Percentiles rank a stretch among this genome's conserved stretches.
These are phyloP conservation scores for Hypoxylon sp. DNA, from an alignment of 2,329 filamentous ascomycete species.

Conservation along the genomic window DNA sequence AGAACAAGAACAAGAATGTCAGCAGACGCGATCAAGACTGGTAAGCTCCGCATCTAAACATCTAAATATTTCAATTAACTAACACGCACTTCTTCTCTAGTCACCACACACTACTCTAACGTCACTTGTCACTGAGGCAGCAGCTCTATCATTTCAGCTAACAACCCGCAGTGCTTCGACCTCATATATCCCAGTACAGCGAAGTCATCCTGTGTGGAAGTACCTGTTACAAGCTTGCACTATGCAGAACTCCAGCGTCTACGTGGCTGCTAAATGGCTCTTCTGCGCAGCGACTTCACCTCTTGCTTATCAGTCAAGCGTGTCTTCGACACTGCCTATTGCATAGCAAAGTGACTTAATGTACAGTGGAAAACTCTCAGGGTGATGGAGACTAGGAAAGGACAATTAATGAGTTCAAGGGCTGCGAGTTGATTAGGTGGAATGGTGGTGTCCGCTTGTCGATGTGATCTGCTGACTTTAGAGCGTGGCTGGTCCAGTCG, in stretches of 20 bases:
- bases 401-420: constrained; percentile 5
- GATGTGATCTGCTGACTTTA: not conserved
- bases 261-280: constrained; percentile 40
- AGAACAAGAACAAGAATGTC: not conserved
- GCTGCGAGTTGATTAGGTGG: not conserved
- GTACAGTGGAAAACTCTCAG: constrained; percentile 17
- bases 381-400: constrained; percentile 8
- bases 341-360: constrained; percentile 34
- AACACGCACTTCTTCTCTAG: not conserved
- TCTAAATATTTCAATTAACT: not conserved
- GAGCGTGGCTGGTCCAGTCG: not conserved
- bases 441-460: constrained; percentile 3
- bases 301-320: constrained; percentile 37
- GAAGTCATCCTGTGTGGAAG: not conserved
- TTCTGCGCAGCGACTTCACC: constrained; percentile 37
- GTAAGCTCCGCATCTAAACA: not conserved
- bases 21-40: constrained; percentile 5
- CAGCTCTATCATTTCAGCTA: constrained; percentile 1
- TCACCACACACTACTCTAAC: not conserved
- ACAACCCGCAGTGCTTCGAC: constrained; percentile 3
- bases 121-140: constrained; percentile 8
- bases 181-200: constrained; percentile 14
- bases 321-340: constrained; percentile 33
- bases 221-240: constrained; percentile 29
- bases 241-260: constrained; percentile 39